Percentiles rank a stretch among this genome's conserved stretches.
These are phyloP conservation scores for Mentha longifolia DNA, from an alignment of 257 asterid genomes.

Conservation along the genomic window DNA sequence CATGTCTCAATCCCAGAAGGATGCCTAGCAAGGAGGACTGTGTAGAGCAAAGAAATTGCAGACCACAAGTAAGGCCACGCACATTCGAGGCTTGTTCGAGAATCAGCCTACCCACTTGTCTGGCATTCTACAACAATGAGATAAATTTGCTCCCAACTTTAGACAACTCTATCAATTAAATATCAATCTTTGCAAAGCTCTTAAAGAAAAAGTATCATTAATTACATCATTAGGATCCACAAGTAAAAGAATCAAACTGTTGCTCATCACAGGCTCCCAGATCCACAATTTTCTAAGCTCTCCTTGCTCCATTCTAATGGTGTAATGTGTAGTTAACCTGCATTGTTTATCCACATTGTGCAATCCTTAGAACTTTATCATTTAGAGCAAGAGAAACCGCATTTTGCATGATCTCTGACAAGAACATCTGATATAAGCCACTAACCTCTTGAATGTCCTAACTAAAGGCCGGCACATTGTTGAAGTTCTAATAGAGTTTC, in stretches of 20 bases:
- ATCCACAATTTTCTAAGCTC: slow-evolving; percentile 82
- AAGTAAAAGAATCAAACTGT: slow-evolving; percentile 84
- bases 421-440: slow-evolving; percentile 33
- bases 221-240: slow-evolving; percentile 93
- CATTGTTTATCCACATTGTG: slow-evolving; percentile 37
- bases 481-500: slow-evolving; percentile 75
- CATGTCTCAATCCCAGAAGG: slow-evolving; percentile 80
- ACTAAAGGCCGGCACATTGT: slow-evolving; percentile 79
- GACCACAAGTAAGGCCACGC: slow-evolving; percentile 76
- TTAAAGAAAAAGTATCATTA: slow-evolving; percentile 29
- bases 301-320: slow-evolving; percentile 74
- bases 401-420: slow-evolving; percentile 27
- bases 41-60: slow-evolving; percentile 85
- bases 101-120: slow-evolving; percentile 78
- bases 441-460: slow-evolving; percentile 86
- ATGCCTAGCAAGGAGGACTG: slow-evolving; percentile 68
- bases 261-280: slow-evolving; percentile 95
- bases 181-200: slow-evolving; percentile 16
- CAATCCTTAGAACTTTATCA: slow-evolving; percentile 9
- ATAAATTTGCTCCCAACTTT: slow-evolving; percentile 33
- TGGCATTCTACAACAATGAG: slow-evolving; percentile 67
- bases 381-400: slow-evolving; percentile 20
- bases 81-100: slow-evolving; percentile 82
- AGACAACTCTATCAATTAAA: slow-evolving; percentile 26
- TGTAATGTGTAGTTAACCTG: slow-evolving; percentile 79